Evolutionary conservation across 345 rosid genomes (phyloP).

Genomic region (Hibiscus tridactylites): DNA sequence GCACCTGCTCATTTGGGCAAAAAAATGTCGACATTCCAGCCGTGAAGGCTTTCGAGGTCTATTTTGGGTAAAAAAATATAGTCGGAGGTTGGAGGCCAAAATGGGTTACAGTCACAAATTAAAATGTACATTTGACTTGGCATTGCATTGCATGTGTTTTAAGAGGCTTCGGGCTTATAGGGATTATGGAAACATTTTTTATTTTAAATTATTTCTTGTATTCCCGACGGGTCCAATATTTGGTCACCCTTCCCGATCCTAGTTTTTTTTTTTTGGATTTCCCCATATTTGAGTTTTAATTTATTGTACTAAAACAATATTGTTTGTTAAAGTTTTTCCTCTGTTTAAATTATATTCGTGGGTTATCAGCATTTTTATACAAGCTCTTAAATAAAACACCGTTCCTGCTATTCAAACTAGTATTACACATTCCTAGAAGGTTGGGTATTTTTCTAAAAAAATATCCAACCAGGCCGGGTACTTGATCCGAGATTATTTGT

Average conservation of each 20-base stretch:
- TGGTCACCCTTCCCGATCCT: not conserved
- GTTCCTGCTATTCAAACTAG: too few relatives aligned
- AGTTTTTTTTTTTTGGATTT: not conserved
- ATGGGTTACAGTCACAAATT: not conserved
- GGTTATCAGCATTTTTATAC: too few relatives aligned
- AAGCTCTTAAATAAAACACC: too few relatives aligned
- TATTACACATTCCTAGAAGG: too few relatives aligned
- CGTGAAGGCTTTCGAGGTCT: not conserved
- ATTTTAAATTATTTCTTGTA: not conserved
- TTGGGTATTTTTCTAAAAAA: too few relatives aligned
- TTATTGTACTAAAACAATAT: too few relatives aligned
- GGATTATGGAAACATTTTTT: not conserved
- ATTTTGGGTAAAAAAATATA: not conserved
- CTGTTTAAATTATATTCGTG: too few relatives aligned
- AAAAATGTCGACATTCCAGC: not conserved
- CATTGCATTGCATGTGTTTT: not conserved
- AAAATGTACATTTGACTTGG: not conserved
- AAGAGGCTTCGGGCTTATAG: not conserved
- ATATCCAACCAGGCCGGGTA: too few relatives aligned
- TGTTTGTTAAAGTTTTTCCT: too few relatives aligned
- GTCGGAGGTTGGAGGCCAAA: not conserved
- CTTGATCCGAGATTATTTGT: too few relatives aligned
- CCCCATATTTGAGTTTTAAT: not conserved
- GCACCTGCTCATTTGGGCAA: not conserved
- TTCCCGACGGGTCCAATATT: not conserved